A percentile compares a stretch with the other conserved stretches of the same genome.
These are phyloP conservation scores for Aspergillus biplanus DNA, from an alignment of 495 filamentous ascomycete species.

Conservation along the genomic window DNA sequence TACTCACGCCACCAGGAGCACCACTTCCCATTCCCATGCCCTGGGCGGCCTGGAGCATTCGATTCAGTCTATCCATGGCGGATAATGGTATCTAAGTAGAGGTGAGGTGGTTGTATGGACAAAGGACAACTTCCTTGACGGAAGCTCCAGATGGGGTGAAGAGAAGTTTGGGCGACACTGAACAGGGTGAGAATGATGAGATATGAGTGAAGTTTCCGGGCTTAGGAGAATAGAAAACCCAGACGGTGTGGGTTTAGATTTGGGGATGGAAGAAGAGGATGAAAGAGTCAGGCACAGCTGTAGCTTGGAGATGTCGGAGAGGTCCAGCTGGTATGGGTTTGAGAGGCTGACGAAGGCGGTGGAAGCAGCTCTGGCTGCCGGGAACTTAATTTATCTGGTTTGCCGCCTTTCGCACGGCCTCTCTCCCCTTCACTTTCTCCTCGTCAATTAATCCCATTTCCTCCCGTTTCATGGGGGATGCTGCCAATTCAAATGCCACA, in stretches of 20 bases:
- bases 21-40: constrained; percentile 73
- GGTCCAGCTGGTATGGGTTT: constrained; percentile 4
- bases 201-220: background rate
- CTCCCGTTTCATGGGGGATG: constrained; percentile 21
- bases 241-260: background rate
- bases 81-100: constrained; percentile 25
- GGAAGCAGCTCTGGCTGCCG: constrained; percentile 21
- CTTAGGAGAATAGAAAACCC: background rate
- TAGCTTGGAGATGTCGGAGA: too few species aligned
- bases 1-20: constrained; percentile 77
- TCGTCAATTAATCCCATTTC: constrained; percentile 18
- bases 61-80: constrained; percentile 83
- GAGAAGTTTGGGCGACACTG: background rate
- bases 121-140: constrained; percentile 40
- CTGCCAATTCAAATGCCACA: constrained; percentile 10
- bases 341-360: constrained; percentile 33
- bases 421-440: constrained; percentile 27
- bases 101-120: constrained; percentile 24
- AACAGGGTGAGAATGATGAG: background rate
- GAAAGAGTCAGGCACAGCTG: constrained; percentile 2
- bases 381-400: background rate
- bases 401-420: constrained; percentile 27
- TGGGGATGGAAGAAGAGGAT: constrained; percentile 6
- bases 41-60: constrained; percentile 78
- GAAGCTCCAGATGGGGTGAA: constrained; percentile 39